phyloP scores from a whole-genome alignment of 805 yeast genomes.

The Wickerhamomyces strasburgensis region DNA sequence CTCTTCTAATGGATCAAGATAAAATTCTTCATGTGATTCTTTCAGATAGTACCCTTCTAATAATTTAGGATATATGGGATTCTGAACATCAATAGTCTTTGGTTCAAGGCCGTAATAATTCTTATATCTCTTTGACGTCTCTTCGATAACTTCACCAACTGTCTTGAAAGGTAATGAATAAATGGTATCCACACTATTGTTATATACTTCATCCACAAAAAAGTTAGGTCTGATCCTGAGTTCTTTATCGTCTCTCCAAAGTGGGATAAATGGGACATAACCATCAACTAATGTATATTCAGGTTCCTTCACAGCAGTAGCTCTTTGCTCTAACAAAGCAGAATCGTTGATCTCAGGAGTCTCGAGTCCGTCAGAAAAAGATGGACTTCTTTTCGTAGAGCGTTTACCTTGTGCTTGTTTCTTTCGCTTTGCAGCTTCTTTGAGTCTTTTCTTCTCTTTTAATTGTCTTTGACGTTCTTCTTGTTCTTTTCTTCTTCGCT shows the following conservation, averaged over 20 bases:
- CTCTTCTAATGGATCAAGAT: constrained; percentile 59
- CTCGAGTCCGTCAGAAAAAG: constrained; percentile 4
- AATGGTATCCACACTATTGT: constrained; percentile 9
- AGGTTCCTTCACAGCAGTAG: constrained; percentile 1
- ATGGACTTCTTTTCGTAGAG: not conserved
- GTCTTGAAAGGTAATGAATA: constrained; percentile 18
- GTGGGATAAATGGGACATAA: constrained; percentile 21
- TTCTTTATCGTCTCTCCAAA: constrained; percentile 18
- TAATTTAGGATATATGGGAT: constrained; percentile 39
- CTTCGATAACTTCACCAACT: constrained; percentile 17
- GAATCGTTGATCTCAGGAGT: constrained; percentile 1
- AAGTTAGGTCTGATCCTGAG: constrained; percentile 22
- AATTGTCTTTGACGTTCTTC: constrained; percentile 3
- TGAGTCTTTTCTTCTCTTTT: constrained; percentile 3
- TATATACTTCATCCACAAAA: constrained; percentile 30
- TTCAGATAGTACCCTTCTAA: constrained; percentile 46
- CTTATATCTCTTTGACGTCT: constrained; percentile 22
- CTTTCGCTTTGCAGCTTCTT: not conserved
- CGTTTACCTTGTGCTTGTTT: not conserved
- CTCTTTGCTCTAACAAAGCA: constrained; percentile 4
- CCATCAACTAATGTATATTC: constrained; percentile 18
- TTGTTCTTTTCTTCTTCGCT: constrained; percentile 2
- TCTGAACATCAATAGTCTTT: constrained; percentile 19
- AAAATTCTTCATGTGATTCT: constrained; percentile 48
- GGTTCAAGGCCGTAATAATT: constrained; percentile 25